Evolutionary conservation across 192 early-diverging fungal genomes (phyloP), one percentile per base, ranked within the genome.

Genomic region (Rhizophagus clarus): DNA sequence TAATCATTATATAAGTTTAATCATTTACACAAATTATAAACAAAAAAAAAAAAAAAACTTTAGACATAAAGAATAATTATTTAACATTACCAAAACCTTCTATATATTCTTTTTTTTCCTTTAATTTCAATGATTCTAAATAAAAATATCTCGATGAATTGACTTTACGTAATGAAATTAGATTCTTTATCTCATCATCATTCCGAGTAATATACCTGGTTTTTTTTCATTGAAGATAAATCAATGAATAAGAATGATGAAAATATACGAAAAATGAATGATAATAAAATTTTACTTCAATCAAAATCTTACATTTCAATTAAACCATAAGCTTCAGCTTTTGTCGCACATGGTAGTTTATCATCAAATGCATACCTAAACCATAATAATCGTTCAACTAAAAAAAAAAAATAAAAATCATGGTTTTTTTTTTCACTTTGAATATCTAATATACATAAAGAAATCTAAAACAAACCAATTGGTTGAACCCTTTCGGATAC

Each of bases 281-380:
- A 8, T 40, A 2, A 20, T 42, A 34, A 70, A 70, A 45, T 5
- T 40, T 40, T 40, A 40, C 37, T 40, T 40, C 14, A n/a, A 40
- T n/a, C 2, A 4, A 70, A 40, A 34, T 70, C 17, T 77, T 81
- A 84, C 82, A 80, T 61, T 61, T 83, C 78, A 8, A 87, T 79
- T 56, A 85, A 63, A 32, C 80, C 81, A 62, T 87, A 81, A 31
- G 85, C 73, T 42, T 85, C 84, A 56, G 75, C 28, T 73, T 79
- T 83, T 11, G 80, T 83, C 15, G 84, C 81, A 49, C 79, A 72
- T 0, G 79, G 70, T 28, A 81, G 11, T 6, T 61, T n/a, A 24
- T 90, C 89, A 51, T 87, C 87, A 14, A 90, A 80, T 15, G 84
- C 83, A 81, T 86, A 86, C 40, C 84, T 83, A 73, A 90, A 90